Conservation (phyloP, 148 eudicot species). For the Vaccinium myrtillus region DNA sequence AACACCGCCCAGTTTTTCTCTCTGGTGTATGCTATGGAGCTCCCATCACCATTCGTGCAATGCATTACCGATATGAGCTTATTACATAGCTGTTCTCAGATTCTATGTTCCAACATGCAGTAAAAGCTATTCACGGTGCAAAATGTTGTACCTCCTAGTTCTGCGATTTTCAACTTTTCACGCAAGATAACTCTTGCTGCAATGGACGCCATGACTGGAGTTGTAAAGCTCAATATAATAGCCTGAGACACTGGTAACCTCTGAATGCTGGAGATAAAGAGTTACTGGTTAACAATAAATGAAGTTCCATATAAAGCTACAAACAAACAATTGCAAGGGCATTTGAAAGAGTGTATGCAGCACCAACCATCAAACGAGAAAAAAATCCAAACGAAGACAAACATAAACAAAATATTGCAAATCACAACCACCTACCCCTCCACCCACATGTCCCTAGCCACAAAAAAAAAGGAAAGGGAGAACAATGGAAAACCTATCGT, state of each 20-base stretch:
- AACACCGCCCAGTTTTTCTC: not conserved
- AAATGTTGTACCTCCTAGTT: slow-evolving; percentile 47
- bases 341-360: not conserved
- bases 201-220: slow-evolving; percentile 58
- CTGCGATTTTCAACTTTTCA: slow-evolving; percentile 48
- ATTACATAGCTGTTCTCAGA: not conserved
- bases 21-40: not conserved
- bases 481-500: not conserved
- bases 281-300: not conserved
- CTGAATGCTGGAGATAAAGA: slow-evolving; percentile 45
- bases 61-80: not conserved
- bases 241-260: slow-evolving; percentile 47
- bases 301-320: not conserved
- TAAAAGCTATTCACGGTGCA: not conserved
- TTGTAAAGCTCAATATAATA: slow-evolving; percentile 49
- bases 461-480: not conserved
- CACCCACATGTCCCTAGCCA: not conserved
- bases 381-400: slow-evolving; percentile 9
- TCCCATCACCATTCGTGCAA: not conserved
- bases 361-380: not conserved
- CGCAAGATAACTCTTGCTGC: slow-evolving; percentile 47
- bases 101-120: not conserved
- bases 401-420: not conserved
- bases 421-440: not conserved
- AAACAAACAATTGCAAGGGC: not conserved